These are phyloP conservation scores for Termitomyces titanicus DNA, from an alignment of 768 basidiomycete species.

Conservation along the genomic window DNA sequence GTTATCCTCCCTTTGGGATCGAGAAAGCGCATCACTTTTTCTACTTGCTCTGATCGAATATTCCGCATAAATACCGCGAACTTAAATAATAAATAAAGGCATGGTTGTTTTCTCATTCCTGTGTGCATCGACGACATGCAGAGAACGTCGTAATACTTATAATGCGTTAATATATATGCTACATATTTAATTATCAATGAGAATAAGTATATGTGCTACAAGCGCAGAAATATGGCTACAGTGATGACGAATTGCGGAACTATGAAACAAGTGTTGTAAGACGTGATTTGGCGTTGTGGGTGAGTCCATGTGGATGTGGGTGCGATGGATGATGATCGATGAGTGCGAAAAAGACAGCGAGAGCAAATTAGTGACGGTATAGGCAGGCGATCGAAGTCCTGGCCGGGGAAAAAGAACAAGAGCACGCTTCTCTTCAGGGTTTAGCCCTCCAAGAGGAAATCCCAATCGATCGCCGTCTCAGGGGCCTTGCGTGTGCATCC, in stretches of 20 bases:
- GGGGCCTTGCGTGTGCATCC: slow-evolving; percentile 52
- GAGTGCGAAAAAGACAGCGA: neutral
- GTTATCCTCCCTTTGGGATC: neutral
- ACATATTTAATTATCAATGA: slow-evolving; percentile 12
- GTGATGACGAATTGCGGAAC: slow-evolving; percentile 4
- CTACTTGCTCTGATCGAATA: neutral
- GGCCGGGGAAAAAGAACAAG: slow-evolving; percentile 6
- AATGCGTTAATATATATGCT: slow-evolving; percentile 10
- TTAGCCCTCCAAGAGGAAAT: slow-evolving; percentile 73
- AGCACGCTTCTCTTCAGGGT: neutral
- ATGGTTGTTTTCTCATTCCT: neutral
- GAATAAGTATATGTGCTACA: slow-evolving; percentile 8
- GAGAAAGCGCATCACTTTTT: neutral
- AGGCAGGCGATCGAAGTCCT: neutral
- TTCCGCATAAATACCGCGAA: no score
- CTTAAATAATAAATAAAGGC: no score
- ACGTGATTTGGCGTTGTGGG: neutral
- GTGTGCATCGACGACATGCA: neutral
- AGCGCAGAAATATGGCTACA: slow-evolving; percentile 24
- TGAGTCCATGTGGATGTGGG: neutral
- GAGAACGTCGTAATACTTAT: neutral
- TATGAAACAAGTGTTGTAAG: slow-evolving; percentile 6
- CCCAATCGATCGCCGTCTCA: slow-evolving; percentile 67
- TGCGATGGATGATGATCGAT: neutral
- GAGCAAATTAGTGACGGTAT: neutral